phyloP scores from a whole-genome alignment of 805 yeast genomes.

The Debaryomyces prosopidis region DNA sequence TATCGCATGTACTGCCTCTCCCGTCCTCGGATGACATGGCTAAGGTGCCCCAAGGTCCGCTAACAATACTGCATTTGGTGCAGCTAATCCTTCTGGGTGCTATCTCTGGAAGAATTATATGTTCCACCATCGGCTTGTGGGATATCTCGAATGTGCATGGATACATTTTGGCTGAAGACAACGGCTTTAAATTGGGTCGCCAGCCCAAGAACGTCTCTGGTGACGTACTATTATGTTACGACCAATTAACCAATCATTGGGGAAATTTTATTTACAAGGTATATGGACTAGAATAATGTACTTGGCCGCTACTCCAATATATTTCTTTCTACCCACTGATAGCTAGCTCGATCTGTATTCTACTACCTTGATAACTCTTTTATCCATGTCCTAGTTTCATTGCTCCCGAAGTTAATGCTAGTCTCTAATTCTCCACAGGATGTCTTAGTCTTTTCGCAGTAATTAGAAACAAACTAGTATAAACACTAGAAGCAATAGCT shows the following conservation, averaged over 20 bases:
- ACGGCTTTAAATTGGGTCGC: background rate
- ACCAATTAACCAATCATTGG: conserved; percentile 17
- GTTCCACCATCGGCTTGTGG: conserved; percentile 38
- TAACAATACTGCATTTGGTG: background rate
- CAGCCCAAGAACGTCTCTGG: background rate
- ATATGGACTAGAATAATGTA: conserved; percentile 31
- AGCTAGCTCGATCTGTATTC: too few species aligned
- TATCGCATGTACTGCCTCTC: conserved; percentile 13
- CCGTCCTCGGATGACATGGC: conserved; percentile 4
- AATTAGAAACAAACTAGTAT: too few species aligned
- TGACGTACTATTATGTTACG: background rate
- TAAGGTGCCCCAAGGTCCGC: background rate
- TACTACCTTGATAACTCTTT: too few species aligned
- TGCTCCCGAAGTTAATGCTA: too few species aligned
- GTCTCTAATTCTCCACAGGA: too few species aligned
- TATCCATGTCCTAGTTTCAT: too few species aligned
- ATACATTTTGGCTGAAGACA: conserved; percentile 6
- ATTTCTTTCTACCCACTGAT: too few species aligned
- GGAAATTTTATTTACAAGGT: conserved; percentile 27
- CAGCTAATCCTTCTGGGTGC: conserved; percentile 14
- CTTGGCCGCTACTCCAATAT: too few species aligned
- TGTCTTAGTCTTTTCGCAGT: too few species aligned
- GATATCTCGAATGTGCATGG: conserved; percentile 24
- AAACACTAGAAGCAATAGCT: too few species aligned
- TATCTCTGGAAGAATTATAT: conserved; percentile 30